Evolutionary conservation across 2,329 filamentous ascomycete genomes (phyloP).

Genomic region (Aspergillus sp.): DNA sequence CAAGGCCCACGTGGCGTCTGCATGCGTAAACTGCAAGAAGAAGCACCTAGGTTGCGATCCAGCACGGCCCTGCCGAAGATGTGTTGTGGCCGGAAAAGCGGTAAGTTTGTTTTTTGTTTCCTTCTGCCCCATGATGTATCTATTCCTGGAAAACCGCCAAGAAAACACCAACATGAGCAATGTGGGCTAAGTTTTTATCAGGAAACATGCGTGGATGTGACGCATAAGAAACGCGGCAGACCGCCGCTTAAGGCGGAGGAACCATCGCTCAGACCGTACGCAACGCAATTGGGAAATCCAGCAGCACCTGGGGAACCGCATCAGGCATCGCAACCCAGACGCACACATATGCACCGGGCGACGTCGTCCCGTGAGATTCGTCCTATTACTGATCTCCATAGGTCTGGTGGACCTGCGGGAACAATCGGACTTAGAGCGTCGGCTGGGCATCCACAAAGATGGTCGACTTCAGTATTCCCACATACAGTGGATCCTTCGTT

Average conservation of each 20-base stretch:
- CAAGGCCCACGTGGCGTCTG: slow-evolving; percentile 45
- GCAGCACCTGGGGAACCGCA: slow-evolving; percentile 17
- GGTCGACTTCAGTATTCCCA: slow-evolving; percentile 27
- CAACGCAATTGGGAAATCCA: slow-evolving; percentile 23
- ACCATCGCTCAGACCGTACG: slow-evolving; percentile 27
- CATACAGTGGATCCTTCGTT: slow-evolving; percentile 22
- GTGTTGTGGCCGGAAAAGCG: slow-evolving; percentile 42
- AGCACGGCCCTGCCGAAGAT: slow-evolving; percentile 41
- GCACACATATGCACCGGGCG: slow-evolving; percentile 24
- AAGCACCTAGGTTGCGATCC: slow-evolving; percentile 45
- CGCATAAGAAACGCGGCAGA: slow-evolving; percentile 43
- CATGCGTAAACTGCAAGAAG: slow-evolving; percentile 46
- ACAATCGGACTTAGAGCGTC: slow-evolving; percentile 15
- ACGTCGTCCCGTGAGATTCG: slow-evolving; percentile 35
- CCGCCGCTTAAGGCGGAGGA: slow-evolving; percentile 41
- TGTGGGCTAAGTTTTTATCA: slow-evolving; percentile 8
- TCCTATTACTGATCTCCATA: slow-evolving; percentile 34
- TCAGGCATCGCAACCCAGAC: slow-evolving; percentile 16
- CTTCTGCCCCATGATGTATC: neutral
- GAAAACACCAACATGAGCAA: neutral
- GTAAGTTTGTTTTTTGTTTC: slow-evolving; percentile 25
- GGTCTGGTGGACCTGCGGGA: slow-evolving; percentile 14
- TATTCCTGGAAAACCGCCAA: neutral
- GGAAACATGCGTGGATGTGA: slow-evolving; percentile 42
- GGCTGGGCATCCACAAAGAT: slow-evolving; percentile 23